A percentile compares a stretch with the other conserved stretches of the same genome.
These are phyloP conservation scores for Telfairia occidentalis DNA, from an alignment of 331 rosid genomes.

Conservation along the genomic window DNA sequence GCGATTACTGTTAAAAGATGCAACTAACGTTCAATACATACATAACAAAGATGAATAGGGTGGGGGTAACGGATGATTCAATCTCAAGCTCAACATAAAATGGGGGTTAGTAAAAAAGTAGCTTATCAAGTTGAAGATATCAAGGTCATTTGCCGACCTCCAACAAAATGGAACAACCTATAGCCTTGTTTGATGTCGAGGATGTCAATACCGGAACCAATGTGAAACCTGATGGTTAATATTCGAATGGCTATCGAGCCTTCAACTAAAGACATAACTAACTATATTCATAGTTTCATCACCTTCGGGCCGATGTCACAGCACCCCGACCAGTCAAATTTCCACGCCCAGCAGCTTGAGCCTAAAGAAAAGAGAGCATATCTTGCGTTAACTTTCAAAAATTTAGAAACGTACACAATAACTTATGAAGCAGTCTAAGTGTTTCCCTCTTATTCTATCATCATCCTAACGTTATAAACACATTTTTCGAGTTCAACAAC, in stretches of 20 bases:
- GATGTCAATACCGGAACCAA: background rate
- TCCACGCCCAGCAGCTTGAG: constrained; percentile 99
- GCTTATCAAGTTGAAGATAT: constrained; percentile 4
- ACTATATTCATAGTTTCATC: constrained; percentile 19
- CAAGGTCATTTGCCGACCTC: background rate
- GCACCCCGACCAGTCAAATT: constrained; percentile 75
- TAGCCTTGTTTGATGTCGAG: background rate
- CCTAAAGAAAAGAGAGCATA: constrained; percentile 30
- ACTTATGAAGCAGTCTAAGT: background rate
- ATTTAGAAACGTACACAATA: background rate
- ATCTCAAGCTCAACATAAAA: constrained; percentile 10
- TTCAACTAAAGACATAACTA: background rate
- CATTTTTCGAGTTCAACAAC: no score
- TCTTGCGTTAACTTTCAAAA: background rate
- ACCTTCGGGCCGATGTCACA: constrained; percentile 79
- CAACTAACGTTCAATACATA: background rate
- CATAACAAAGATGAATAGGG: constrained; percentile 1
- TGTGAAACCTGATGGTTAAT: constrained; percentile 8
- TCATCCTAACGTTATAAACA: no score
- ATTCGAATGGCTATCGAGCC: constrained; percentile 6
- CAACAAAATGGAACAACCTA: background rate
- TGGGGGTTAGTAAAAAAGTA: background rate
- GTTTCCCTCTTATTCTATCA: background rate
- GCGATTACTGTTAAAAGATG: background rate
- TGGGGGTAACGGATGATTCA: background rate